Evolutionary conservation across 2,329 filamentous ascomycete genomes (phyloP), one percentile per base, ranked within the genome.

Genomic region (Fusarium continuum): DNA sequence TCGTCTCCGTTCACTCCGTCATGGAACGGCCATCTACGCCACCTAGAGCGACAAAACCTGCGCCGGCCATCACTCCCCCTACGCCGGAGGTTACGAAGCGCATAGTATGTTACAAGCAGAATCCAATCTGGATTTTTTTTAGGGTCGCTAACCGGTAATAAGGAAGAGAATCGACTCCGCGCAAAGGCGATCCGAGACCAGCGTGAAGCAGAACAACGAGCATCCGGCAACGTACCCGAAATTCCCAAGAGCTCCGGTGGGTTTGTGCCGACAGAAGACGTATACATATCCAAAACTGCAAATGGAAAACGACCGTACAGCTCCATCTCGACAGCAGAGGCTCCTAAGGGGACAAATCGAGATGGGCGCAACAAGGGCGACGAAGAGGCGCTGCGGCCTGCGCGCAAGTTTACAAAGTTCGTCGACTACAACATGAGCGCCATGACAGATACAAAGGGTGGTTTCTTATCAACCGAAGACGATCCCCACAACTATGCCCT

Each of bases 371-470:
- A 77, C 65, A 74, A 72, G 68, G 74, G 73, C 69, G 78, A 83
- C 64, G 80, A 81, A 14, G 80, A 72, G 74, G 58, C 75, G 36
- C 88, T 96, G 44, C 88, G 88, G 51, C 90, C 94, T 1, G 91
- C 92, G 40, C 86, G 88, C 71, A 97, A 96, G 72, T 97, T 98
- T 68, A 88, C 91, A 59, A 94, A 95, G 75, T 98, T 91, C 74
- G 93, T 99, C 72, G 95, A 99, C 73, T 98, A 97, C 79, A 95
- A 99, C 76, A 95, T 99, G 78, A 94, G 91, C 74, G 91, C 94
- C 78, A 98, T 99, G 93, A 96, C 90, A 7, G 95, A 99, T 75
- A 98, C 94, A 1, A 97, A 97, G 74, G 95, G 95, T 61, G 95
- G 95, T 1, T 99, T 99, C 76, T 78, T 99, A 65, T 91, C 90